Evolutionary conservation across 495 filamentous ascomycete genomes (phyloP).

Genomic region (Penicillium daleae): DNA sequence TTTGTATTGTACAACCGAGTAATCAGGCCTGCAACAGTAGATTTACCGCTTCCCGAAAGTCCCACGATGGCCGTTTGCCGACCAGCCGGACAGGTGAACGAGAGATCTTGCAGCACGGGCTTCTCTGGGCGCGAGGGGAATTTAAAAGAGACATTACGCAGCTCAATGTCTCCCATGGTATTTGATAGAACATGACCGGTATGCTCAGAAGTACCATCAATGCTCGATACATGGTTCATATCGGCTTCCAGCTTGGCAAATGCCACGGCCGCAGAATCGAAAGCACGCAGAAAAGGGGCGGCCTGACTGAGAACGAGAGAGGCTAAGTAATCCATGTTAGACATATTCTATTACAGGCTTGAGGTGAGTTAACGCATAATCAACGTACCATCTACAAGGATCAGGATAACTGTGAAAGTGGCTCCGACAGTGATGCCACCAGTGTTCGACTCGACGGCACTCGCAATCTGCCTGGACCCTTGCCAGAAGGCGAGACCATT

Average conservation of each 20-base stretch:
- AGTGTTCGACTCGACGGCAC: slow-evolving; percentile 41
- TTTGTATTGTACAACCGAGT: slow-evolving; percentile 52
- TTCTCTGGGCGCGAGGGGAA: slow-evolving; percentile 63
- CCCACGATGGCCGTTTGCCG: slow-evolving; percentile 68
- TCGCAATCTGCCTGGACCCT: slow-evolving; percentile 55
- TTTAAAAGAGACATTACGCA: slow-evolving; percentile 57
- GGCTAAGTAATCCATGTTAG: slow-evolving; percentile 38
- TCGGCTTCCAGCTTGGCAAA: slow-evolving; percentile 50
- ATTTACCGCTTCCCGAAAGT: slow-evolving; percentile 69
- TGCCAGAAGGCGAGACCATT: slow-evolving; percentile 70
- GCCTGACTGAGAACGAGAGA: slow-evolving; percentile 64
- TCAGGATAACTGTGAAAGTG: slow-evolving; percentile 65
- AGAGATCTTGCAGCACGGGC: slow-evolving; percentile 33
- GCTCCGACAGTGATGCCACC: slow-evolving; percentile 52
- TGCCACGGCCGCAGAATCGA: slow-evolving; percentile 58
- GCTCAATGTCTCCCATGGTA: slow-evolving; percentile 44
- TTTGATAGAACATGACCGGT: slow-evolving; percentile 35
- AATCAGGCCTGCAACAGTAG: slow-evolving; percentile 60
- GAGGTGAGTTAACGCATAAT: background rate
- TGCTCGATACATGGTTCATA: slow-evolving; percentile 53
- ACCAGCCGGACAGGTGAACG: slow-evolving; percentile 43
- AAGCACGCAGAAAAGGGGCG: slow-evolving; percentile 62
- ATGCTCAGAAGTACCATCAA: slow-evolving; percentile 46
- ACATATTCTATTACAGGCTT: background rate
- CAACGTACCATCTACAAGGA: slow-evolving; percentile 60